Percentiles rank a stretch among this genome's conserved stretches.
These are phyloP conservation scores for Peronospora belbahrii DNA, from an alignment of 352 stramenopile genomes.

Conservation along the genomic window DNA sequence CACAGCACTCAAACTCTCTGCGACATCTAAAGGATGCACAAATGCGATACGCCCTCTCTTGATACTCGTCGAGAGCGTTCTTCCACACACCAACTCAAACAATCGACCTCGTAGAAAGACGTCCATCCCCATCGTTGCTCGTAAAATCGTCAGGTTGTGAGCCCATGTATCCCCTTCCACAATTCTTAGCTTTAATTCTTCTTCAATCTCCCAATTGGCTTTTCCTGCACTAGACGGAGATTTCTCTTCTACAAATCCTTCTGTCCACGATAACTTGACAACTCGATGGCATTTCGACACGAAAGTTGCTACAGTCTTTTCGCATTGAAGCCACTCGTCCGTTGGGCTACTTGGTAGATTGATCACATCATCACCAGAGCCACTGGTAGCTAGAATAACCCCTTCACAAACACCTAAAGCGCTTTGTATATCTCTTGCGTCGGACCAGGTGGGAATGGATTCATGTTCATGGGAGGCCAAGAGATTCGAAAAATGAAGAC, in stretches of 20 bases:
- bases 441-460: slow-evolving; percentile 35
- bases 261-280: slow-evolving; percentile 52
- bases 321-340: slow-evolving; percentile 22
- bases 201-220: slow-evolving; percentile 41
- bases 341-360: slow-evolving; percentile 10
- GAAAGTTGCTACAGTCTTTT: slow-evolving; percentile 16
- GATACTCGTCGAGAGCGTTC: slow-evolving; percentile 56
- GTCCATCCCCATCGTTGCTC: slow-evolving; percentile 50
- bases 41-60: slow-evolving; percentile 52
- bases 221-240: slow-evolving; percentile 29
- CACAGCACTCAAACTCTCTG: slow-evolving; percentile 32
- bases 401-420: slow-evolving; percentile 40
- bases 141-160: slow-evolving; percentile 28
- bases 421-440: slow-evolving; percentile 31
- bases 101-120: slow-evolving; percentile 39
- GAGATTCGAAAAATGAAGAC: slow-evolving; percentile 17
- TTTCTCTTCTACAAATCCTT: slow-evolving; percentile 29
- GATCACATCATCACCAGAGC: slow-evolving; percentile 14
- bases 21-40: slow-evolving; percentile 52
- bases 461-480: slow-evolving; percentile 26
- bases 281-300: slow-evolving; percentile 23
- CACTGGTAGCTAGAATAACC: slow-evolving; percentile 31
- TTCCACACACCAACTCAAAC: slow-evolving; percentile 53
- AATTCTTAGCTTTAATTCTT: slow-evolving; percentile 22
- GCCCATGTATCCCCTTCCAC: neutral